Conservation (phyloP, 1,139 yeast species). For the Saccharomycopsis crataegensis region DNA sequence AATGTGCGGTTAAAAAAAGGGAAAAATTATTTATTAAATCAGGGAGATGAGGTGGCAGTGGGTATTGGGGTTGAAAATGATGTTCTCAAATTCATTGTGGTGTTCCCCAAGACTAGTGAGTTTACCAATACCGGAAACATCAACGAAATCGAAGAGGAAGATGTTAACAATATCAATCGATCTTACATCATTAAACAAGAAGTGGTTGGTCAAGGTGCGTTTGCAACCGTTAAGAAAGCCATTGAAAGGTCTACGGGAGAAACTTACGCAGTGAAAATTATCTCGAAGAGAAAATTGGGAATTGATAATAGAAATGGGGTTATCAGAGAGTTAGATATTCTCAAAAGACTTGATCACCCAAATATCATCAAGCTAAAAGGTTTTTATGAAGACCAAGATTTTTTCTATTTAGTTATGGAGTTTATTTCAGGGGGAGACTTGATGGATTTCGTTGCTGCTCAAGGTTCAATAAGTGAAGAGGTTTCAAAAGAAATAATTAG, state of each 20-base stretch:
- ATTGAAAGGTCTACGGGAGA: conserved; percentile 79
- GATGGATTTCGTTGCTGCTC: conserved; percentile 90
- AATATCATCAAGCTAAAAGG: conserved; percentile 77
- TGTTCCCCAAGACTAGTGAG: conserved; percentile 24
- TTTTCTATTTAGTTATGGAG: conserved; percentile 88
- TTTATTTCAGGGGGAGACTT: conserved; percentile 95
- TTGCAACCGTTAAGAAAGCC: conserved; percentile 91
- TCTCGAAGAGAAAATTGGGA: conserved; percentile 65
- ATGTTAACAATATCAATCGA: conserved; percentile 46
- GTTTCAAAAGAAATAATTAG: conserved; percentile 80
- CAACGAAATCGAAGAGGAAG: background rate
- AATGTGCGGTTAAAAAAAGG: conserved; percentile 65
- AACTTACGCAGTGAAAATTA: conserved; percentile 84
- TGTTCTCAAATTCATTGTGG: conserved; percentile 65
- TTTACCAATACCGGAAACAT: background rate
- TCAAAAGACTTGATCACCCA: conserved; percentile 72
- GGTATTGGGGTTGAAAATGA: conserved; percentile 84
- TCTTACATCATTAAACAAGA: conserved; percentile 77
- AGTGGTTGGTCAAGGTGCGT: conserved; percentile 92
- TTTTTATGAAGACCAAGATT: conserved; percentile 74
- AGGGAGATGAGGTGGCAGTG: conserved; percentile 87
- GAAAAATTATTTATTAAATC: conserved; percentile 75
- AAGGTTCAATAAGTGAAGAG: conserved; percentile 86
- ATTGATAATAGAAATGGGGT: conserved; percentile 78
- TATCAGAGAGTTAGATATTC: conserved; percentile 74